Percentiles rank a stretch among this genome's conserved stretches.
Evolutionary conservation across 306 rosid genomes (phyloP).

Genomic region (Lathyrus tuberosus): DNA sequence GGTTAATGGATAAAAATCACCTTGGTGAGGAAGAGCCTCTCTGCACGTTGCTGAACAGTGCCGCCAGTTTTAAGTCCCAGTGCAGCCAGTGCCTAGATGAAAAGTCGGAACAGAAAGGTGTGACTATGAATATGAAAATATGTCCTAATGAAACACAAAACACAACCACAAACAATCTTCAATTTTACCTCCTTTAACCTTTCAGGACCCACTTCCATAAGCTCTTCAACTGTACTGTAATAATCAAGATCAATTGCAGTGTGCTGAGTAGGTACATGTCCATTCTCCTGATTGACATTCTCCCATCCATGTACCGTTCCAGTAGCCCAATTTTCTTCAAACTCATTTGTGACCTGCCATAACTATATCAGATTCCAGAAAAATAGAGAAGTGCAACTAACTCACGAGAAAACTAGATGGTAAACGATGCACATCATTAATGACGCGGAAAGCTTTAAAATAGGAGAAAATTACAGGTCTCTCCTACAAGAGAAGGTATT

Average conservation of each 20-base stretch:
- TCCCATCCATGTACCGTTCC: conserved; percentile 80
- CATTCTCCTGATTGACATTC: conserved; percentile 65
- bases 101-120: neutral
- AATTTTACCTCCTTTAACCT: conserved; percentile 84
- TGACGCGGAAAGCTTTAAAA: conserved; percentile 11
- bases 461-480: neutral
- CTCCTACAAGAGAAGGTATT: neutral
- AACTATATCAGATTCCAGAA: conserved; percentile 33
- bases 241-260: conserved; percentile 83
- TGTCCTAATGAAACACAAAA: too few relatives aligned
- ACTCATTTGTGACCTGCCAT: conserved; percentile 70
- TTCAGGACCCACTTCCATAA: conserved; percentile 86
- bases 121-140: too few relatives aligned
- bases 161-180: conserved; percentile 18
- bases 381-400: conserved; percentile 1
- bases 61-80: conserved; percentile 91
- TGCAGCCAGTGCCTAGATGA: conserved; percentile 69
- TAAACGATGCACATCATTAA: conserved; percentile 5
- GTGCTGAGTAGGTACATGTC: conserved; percentile 53
- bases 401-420: conserved; percentile 3
- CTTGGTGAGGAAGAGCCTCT: conserved; percentile 95
- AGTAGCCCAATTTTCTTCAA: conserved; percentile 82
- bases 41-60: conserved; percentile 94
- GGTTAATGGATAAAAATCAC: conserved; percentile 43
- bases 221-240: conserved; percentile 83